Percentiles rank a stretch among this genome's conserved stretches.
Evolutionary conservation across 192 early-diverging fungal species (phyloP).

Genomic region (Backusella westeae): DNA sequence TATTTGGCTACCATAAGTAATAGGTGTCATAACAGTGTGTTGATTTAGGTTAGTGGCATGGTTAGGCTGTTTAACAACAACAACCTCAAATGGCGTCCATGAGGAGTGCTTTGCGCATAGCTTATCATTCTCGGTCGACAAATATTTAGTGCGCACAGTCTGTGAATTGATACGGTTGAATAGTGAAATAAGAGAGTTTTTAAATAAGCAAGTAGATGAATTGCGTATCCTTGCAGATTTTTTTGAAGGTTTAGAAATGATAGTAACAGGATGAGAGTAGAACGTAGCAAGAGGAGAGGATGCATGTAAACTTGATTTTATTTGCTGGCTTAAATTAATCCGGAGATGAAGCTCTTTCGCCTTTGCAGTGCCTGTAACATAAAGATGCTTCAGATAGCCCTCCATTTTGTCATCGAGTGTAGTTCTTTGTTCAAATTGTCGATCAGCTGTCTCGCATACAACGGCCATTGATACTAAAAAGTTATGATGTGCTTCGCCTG

Average conservation of each 20-base stretch:
- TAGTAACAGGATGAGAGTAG: slow-evolving; percentile 71
- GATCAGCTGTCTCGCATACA: slow-evolving; percentile 30
- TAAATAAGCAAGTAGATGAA: slow-evolving; percentile 70
- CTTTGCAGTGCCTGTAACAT: slow-evolving; percentile 77
- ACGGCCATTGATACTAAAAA: slow-evolving; percentile 33
- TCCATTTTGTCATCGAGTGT: slow-evolving; percentile 48
- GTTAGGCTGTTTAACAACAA: slow-evolving; percentile 29
- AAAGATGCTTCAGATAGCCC: slow-evolving; percentile 71
- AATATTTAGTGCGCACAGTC: slow-evolving; percentile 85
- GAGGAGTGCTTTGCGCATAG: slow-evolving; percentile 59
- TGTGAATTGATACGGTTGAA: slow-evolving; percentile 94
- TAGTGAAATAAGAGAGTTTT: slow-evolving; percentile 73
- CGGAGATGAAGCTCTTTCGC: slow-evolving; percentile 75
- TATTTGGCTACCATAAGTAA: slow-evolving; percentile 72
- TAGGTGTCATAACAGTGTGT: slow-evolving; percentile 31
- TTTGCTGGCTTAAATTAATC: slow-evolving; percentile 49
- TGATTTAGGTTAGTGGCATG: not conserved
- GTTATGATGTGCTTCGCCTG: slow-evolving; percentile 42
- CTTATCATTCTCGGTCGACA: slow-evolving; percentile 57
- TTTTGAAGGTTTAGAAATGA: slow-evolving; percentile 93
- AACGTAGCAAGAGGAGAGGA: slow-evolving; percentile 56
- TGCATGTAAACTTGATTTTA: slow-evolving; percentile 15
- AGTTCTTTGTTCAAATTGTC: slow-evolving; percentile 44
- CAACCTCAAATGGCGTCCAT: slow-evolving; percentile 62
- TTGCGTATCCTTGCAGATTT: slow-evolving; percentile 84